phyloP scores from a whole-genome alignment of 2,329 filamentous ascomycete species.

The Catunica adiposa region DNA sequence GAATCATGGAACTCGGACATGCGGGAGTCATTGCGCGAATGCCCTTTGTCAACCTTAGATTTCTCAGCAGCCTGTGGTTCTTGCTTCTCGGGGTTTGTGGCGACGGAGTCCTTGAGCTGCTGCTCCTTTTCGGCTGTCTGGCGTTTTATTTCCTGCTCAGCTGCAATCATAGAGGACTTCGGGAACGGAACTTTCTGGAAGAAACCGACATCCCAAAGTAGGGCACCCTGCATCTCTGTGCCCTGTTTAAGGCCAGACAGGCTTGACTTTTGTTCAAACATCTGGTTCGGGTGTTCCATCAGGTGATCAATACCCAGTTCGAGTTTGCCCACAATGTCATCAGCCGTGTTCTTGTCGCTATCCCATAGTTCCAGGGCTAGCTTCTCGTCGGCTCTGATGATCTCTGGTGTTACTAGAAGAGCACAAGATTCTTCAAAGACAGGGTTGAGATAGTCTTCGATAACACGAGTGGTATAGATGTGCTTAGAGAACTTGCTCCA shows the following conservation, averaged over 20 bases:
- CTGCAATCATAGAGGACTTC: slow-evolving; percentile 57
- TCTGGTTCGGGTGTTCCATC: slow-evolving; percentile 77
- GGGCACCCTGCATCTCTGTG: slow-evolving; percentile 76
- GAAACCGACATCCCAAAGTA: slow-evolving; percentile 93
- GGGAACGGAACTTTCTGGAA: slow-evolving; percentile 79
- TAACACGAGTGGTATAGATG: slow-evolving; percentile 93
- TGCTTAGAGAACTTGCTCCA: slow-evolving; percentile 97
- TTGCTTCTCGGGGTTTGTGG: neutral
- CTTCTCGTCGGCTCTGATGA: slow-evolving; percentile 87
- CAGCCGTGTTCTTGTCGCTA: slow-evolving; percentile 77
- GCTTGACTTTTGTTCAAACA: slow-evolving; percentile 78
- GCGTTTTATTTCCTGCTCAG: slow-evolving; percentile 46
- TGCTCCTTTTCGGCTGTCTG: slow-evolving; percentile 10
- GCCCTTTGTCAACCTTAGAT: neutral
- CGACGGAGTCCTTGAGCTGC: neutral
- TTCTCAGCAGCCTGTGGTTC: neutral
- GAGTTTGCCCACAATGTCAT: slow-evolving; percentile 89
- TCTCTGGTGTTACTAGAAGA: slow-evolving; percentile 69
- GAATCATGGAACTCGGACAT: neutral
- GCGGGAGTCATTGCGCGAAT: slow-evolving; percentile 12
- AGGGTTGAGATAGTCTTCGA: slow-evolving; percentile 85
- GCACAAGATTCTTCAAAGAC: slow-evolving; percentile 81
- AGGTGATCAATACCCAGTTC: slow-evolving; percentile 89
- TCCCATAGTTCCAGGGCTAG: slow-evolving; percentile 93
- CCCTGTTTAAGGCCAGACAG: slow-evolving; percentile 69